Evolutionary conservation across 2,329 filamentous ascomycete species (phyloP), one percentile per base, ranked within the genome.

Genomic region (Fusarium cicatricum): DNA sequence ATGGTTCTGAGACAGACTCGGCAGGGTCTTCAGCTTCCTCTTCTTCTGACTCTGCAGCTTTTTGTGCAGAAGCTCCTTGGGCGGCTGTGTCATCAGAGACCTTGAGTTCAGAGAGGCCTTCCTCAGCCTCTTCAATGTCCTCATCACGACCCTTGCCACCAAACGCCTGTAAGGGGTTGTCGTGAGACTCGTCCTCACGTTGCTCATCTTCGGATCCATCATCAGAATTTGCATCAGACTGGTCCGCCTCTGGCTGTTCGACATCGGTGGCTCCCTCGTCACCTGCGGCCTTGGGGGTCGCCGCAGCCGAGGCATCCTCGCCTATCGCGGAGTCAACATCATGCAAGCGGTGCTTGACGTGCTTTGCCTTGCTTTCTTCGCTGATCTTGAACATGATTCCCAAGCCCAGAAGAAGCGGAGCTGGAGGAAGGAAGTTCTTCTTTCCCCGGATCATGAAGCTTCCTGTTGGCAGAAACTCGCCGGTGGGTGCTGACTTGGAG

Each of bases 381-480:
- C 91, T 96, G 46, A 98, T 89, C 67, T 87, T 89, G 74, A 96
- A 99, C 74, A 96, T 82, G 38, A 97, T 83, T 2, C 88, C 93
- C 70, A 98, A 91, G 0, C 95, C 95, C 28, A 99, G 84, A 2
- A 97, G 79, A 23, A 98, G 80, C 68, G 94, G 92, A 7, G 92
- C 89, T 2, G 95, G 94, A 0, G 94, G 91, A 31, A 99, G 75
- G 66, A 90, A 95, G 69, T 97, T 97, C 78, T 97, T 98, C 76
- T 90, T 90, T 3, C 93, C 94, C 32, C 85, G 84, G 41, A 97
- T 82, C 74, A 88, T 85, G 72, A 99, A 97, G 60, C 85, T 85
- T 15, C 94, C 95, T 0, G 85, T 81, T 0, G 87, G 84, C 7
- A 99, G 76, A 66, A 91, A 94, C 64, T 96, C 93, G 19, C 94